A percentile compares a stretch with the other conserved stretches of the same genome.
Conservation (phyloP, 2,329 filamentous ascomycete genomes). For the Thielaviopsis euricoi region DNA sequence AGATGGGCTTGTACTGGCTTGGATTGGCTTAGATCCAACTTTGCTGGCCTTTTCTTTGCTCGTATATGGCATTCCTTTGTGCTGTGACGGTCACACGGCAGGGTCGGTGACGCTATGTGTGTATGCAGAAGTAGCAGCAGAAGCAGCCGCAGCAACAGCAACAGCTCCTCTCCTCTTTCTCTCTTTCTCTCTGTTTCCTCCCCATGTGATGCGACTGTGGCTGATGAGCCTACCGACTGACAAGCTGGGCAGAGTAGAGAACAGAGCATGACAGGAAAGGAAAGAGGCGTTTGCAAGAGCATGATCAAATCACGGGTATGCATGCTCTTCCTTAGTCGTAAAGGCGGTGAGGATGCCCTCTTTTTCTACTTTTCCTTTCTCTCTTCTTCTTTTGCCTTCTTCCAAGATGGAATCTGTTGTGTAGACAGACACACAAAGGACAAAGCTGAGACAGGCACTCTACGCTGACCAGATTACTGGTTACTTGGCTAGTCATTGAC, state of each 20-base stretch:
- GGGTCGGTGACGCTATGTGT: not conserved
- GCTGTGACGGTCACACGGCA: not conserved
- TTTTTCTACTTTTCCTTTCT: not conserved
- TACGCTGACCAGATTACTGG: not conserved
- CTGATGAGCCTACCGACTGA: not conserved
- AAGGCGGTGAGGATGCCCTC: not conserved
- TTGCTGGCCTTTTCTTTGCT: not conserved
- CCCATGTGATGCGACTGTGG: not conserved
- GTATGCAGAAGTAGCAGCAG: too few relatives aligned
- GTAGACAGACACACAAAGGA: not conserved
- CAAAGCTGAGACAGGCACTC: not conserved
- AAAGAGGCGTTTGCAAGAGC: not conserved
- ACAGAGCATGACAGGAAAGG: not conserved
- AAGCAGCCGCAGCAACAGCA: too few relatives aligned
- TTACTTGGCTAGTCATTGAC: not conserved
- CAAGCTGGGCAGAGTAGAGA: not conserved
- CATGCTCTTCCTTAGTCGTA: not conserved
- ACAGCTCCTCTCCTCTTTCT: too few relatives aligned
- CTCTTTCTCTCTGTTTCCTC: not conserved
- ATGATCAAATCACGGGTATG: not conserved
- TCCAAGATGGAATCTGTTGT: too few relatives aligned
- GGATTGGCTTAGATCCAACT: too few relatives aligned
- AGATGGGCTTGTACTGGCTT: too few relatives aligned
- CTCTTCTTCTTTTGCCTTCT: not conserved
- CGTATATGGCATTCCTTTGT: not conserved